phyloP scores from a whole-genome alignment of 257 asterid genomes.

The Verbascum thapsus region DNA sequence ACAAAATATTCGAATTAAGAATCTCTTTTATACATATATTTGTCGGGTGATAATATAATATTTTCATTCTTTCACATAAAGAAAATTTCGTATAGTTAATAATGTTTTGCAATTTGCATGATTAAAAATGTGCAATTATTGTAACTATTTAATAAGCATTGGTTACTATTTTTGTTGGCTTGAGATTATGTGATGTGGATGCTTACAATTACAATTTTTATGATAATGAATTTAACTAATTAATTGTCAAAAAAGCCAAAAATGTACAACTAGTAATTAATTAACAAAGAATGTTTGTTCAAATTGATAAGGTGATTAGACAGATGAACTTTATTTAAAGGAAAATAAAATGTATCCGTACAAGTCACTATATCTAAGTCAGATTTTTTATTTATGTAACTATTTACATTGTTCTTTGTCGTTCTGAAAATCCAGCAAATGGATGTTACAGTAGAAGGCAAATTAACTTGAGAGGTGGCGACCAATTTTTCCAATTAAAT shows the following conservation, averaged over 20 bases:
- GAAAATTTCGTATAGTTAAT: too few species aligned
- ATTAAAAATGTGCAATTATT: too few species aligned
- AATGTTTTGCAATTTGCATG: too few species aligned
- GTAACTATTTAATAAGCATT: too few species aligned
- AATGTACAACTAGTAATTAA: background rate
- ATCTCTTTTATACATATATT: too few species aligned
- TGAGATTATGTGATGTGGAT: too few species aligned
- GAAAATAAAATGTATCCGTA: background rate
- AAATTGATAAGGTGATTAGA: constrained; percentile 27
- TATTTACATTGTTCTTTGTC: constrained; percentile 27
- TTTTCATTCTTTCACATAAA: too few species aligned
- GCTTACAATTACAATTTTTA: too few species aligned
- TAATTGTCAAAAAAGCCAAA: background rate
- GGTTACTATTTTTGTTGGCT: too few species aligned
- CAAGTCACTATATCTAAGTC: constrained; percentile 5
- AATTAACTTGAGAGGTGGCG: background rate
- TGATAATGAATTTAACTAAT: background rate
- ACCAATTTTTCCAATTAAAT: background rate
- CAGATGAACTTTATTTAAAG: constrained; percentile 6
- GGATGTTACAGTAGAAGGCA: constrained; percentile 13
- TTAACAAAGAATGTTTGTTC: constrained; percentile 20
- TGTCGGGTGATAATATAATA: too few species aligned
- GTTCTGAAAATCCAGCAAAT: constrained; percentile 26
- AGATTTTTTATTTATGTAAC: background rate
- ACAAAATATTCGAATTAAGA: too few species aligned